phyloP scores from a whole-genome alignment of 495 filamentous ascomycete genomes.

The Platismatia glauca region DNA sequence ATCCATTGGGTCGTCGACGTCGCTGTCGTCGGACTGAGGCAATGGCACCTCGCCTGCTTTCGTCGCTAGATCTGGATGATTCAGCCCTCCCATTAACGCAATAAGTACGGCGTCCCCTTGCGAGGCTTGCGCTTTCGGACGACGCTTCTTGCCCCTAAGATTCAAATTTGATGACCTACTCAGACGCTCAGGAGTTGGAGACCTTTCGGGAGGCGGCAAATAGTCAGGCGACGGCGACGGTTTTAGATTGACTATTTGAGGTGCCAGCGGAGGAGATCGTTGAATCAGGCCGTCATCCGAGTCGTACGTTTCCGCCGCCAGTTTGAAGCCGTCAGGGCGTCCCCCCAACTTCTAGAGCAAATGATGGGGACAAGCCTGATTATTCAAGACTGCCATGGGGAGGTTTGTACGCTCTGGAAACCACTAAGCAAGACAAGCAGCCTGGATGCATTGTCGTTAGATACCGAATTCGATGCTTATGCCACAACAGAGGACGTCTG shows the following conservation, averaged over 20 bases:
- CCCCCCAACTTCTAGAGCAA: slow-evolving; percentile 18
- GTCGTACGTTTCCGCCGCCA: slow-evolving; percentile 35
- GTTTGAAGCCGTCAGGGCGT: slow-evolving; percentile 21
- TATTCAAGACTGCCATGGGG: slow-evolving; percentile 7
- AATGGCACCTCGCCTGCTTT: slow-evolving; percentile 25
- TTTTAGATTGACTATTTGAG: slow-evolving; percentile 24
- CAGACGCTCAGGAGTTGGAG: slow-evolving; percentile 21
- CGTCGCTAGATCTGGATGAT: slow-evolving; percentile 38
- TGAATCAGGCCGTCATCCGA: slow-evolving; percentile 35
- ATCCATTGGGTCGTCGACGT: slow-evolving; percentile 17
- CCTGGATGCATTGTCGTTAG: not conserved
- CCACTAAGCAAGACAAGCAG: not conserved
- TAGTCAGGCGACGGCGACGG: slow-evolving; percentile 27
- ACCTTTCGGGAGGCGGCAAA: slow-evolving; percentile 15
- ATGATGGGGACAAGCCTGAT: slow-evolving; percentile 4
- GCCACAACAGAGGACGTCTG: not conserved
- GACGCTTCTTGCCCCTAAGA: slow-evolving; percentile 29
- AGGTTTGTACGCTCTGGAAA: not conserved
- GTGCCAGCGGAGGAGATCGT: slow-evolving; percentile 26
- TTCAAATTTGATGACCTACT: slow-evolving; percentile 17
- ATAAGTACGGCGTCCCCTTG: slow-evolving; percentile 42
- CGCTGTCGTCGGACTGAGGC: slow-evolving; percentile 18
- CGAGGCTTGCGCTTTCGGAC: slow-evolving; percentile 31
- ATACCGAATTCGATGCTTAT: not conserved
- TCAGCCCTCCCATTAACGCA: slow-evolving; percentile 35